Conservation (phyloP, 345 rosid species). For the Abelmoschus esculentus region DNA sequence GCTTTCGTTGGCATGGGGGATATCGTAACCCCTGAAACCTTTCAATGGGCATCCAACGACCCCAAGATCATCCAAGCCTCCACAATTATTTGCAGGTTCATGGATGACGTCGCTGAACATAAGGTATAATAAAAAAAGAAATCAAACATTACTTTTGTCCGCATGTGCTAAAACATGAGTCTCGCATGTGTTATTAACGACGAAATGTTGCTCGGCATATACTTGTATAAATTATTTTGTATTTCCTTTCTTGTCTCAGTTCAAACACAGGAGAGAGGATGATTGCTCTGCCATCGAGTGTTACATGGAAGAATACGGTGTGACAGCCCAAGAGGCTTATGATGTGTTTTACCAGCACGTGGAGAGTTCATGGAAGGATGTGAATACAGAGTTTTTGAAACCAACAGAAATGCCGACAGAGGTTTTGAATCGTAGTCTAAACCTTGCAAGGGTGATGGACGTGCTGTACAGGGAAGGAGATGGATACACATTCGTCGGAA, state of each 20-base stretch:
- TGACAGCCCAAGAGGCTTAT: neutral
- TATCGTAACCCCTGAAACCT: conserved; percentile 11
- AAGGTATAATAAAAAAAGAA: conserved; percentile 7
- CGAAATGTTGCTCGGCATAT: too few relatives aligned
- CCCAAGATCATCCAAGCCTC: conserved; percentile 21
- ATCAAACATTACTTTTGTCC: too few relatives aligned
- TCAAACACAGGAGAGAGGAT: neutral
- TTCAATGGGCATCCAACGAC: conserved; percentile 12
- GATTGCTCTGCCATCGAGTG: neutral
- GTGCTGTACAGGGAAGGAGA: neutral
- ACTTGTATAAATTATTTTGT: neutral
- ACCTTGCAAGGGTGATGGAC: neutral
- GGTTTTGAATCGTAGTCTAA: neutral
- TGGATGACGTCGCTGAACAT: conserved; percentile 23
- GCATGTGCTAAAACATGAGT: too few relatives aligned
- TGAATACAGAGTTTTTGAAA: neutral
- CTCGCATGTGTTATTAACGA: too few relatives aligned
- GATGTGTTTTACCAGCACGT: neutral
- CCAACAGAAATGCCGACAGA: neutral
- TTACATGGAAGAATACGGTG: neutral
- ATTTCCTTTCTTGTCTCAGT: neutral
- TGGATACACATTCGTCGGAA: neutral
- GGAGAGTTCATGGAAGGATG: neutral
- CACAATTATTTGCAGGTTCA: conserved; percentile 17
- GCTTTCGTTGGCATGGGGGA: conserved; percentile 25